Evolutionary conservation across 2,329 filamentous ascomycete species (phyloP).

Genomic region (Pyrenophora teres): DNA sequence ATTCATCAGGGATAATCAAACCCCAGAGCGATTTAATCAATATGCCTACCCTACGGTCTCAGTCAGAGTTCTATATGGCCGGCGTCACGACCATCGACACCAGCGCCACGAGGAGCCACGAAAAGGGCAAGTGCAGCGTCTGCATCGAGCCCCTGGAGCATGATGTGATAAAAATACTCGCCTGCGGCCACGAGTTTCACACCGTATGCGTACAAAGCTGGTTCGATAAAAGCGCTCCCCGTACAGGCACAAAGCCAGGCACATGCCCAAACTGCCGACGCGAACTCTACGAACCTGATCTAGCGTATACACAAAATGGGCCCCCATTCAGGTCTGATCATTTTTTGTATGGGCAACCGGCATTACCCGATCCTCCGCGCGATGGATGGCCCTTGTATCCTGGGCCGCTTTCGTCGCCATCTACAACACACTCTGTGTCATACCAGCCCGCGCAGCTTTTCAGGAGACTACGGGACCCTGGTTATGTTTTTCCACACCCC

Average conservation of each 20-base stretch:
- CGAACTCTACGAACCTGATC: slow-evolving; percentile 5
- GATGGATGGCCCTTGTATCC: too few relatives aligned
- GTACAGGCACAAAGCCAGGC: not conserved
- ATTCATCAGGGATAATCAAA: too few relatives aligned
- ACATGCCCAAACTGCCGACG: slow-evolving; percentile 9
- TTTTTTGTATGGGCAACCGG: too few relatives aligned
- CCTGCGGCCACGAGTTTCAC: slow-evolving; percentile 9
- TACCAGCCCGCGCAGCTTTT: too few relatives aligned
- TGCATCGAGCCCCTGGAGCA: slow-evolving; percentile 1
- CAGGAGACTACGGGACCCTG: too few relatives aligned
- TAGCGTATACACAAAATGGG: not conserved
- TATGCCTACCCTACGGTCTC: slow-evolving; percentile 7
- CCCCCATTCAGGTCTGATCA: too few relatives aligned
- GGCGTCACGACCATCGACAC: slow-evolving; percentile 1
- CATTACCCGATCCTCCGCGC: too few relatives aligned
- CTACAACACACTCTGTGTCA: too few relatives aligned
- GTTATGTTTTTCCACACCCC: too few relatives aligned
- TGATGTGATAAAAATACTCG: slow-evolving; percentile 1
- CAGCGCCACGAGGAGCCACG: not conserved
- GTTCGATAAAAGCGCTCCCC: slow-evolving; percentile 1
- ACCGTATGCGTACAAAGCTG: slow-evolving; percentile 5
- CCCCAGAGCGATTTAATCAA: not conserved
- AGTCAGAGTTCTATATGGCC: slow-evolving; percentile 14
- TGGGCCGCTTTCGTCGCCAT: too few relatives aligned
- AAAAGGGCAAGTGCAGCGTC: not conserved